phyloP scores from a whole-genome alignment of 2,329 filamentous ascomycete genomes.

The Xylariomycetidae sp. region DNA sequence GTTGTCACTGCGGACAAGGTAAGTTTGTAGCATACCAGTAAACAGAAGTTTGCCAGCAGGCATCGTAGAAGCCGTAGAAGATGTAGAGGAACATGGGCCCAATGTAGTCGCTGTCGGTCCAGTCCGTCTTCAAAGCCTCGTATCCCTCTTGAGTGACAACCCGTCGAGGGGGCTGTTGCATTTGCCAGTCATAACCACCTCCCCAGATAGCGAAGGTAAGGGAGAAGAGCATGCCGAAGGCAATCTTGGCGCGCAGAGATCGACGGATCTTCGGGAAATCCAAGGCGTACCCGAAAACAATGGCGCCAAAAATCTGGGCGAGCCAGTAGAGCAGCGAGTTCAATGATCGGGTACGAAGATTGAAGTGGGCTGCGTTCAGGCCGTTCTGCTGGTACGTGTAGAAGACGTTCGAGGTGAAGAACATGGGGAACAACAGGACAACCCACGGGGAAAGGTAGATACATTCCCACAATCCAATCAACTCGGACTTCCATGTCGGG shows the following conservation, averaged over 20 bases:
- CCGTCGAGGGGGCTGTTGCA: conserved; percentile 41
- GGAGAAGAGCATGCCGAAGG: conserved; percentile 51
- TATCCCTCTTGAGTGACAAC: conserved; percentile 12
- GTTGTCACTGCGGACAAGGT: conserved; percentile 60
- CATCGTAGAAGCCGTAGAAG: conserved; percentile 49
- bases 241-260: conserved; percentile 55
- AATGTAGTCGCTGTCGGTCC: conserved; percentile 52
- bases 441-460: conserved; percentile 60
- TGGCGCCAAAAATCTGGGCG: conserved; percentile 65
- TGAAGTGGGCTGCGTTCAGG: conserved; percentile 64
- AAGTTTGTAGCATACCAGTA: conserved; percentile 76
- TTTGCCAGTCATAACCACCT: conserved; percentile 67
- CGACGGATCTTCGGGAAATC: conserved; percentile 53
- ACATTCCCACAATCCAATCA: conserved; percentile 61
- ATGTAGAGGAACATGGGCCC: conserved; percentile 71
- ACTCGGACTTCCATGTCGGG: conserved; percentile 66
- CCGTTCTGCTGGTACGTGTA: conserved; percentile 73
- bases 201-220: conserved; percentile 68
- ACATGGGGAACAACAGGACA: conserved; percentile 69
- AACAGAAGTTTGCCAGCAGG: conserved; percentile 80
- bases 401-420: conserved; percentile 75
- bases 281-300: conserved; percentile 59
- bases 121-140: conserved; percentile 38
- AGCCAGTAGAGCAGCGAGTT: conserved; percentile 68
- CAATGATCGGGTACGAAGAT: conserved; percentile 62